These are phyloP conservation scores for Catunica adiposa DNA, from an alignment of 2,329 filamentous ascomycete species.

Conservation along the genomic window DNA sequence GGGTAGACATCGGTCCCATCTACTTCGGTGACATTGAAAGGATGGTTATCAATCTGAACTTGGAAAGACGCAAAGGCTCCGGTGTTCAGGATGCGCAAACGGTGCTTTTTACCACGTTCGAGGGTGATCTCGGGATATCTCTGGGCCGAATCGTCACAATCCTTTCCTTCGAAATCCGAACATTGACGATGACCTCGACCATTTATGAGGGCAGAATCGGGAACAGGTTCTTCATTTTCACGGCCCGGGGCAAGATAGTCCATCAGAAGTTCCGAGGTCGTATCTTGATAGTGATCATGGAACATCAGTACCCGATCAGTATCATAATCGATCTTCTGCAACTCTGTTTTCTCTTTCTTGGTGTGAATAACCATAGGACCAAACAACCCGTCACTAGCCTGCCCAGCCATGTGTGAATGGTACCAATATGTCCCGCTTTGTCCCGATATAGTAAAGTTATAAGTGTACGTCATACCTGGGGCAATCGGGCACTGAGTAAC, in stretches of 20 bases:
- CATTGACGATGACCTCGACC: slow-evolving; percentile 26
- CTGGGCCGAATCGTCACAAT: slow-evolving; percentile 28
- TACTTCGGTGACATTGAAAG: slow-evolving; percentile 48
- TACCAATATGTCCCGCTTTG: slow-evolving; percentile 40
- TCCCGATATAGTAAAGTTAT: slow-evolving; percentile 45
- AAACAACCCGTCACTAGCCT: slow-evolving; percentile 52
- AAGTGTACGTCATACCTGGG: slow-evolving; percentile 45
- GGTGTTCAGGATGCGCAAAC: slow-evolving; percentile 52
- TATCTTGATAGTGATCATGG: slow-evolving; percentile 58
- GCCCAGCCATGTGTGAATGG: slow-evolving; percentile 47
- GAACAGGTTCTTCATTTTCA: slow-evolving; percentile 47
- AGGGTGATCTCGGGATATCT: slow-evolving; percentile 29
- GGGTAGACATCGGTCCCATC: slow-evolving; percentile 53
- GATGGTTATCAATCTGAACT: slow-evolving; percentile 51
- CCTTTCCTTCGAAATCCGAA: slow-evolving; percentile 20
- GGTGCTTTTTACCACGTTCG: slow-evolving; percentile 40
- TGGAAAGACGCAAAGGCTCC: slow-evolving; percentile 59
- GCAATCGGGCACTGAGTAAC: slow-evolving; percentile 52
- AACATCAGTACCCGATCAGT: slow-evolving; percentile 47
- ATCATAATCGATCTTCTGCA: slow-evolving; percentile 18
- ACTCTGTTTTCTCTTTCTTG: slow-evolving; percentile 23
- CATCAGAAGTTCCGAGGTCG: slow-evolving; percentile 32
- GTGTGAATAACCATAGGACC: slow-evolving; percentile 52
- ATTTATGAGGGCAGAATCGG: slow-evolving; percentile 48
- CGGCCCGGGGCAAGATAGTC: slow-evolving; percentile 38